These are phyloP conservation scores for Mycena chlorophos DNA, from an alignment of 768 basidiomycete genomes.

Conservation along the genomic window DNA sequence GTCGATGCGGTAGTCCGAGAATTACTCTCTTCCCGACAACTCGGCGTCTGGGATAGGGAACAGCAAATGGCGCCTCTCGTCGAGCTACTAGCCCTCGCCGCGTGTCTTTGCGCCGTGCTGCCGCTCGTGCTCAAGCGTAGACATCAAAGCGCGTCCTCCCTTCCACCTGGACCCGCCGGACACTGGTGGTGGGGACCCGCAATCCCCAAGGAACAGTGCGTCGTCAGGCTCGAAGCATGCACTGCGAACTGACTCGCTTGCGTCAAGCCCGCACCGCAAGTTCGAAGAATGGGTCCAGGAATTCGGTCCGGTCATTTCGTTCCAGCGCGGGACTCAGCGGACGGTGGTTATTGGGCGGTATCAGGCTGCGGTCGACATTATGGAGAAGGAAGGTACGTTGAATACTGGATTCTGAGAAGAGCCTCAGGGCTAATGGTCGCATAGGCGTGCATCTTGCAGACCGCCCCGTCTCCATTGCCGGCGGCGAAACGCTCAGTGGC, in stretches of 20 bases:
- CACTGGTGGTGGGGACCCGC: constrained; percentile 42
- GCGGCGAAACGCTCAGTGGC: constrained; percentile 58
- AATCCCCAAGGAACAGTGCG: constrained; percentile 42
- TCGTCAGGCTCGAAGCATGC: constrained; percentile 9
- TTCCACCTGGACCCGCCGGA: constrained; percentile 47
- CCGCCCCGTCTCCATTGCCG: constrained; percentile 55
- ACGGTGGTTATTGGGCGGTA: constrained; percentile 51
- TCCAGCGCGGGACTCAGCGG: constrained; percentile 49
- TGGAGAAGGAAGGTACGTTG: constrained; percentile 63
- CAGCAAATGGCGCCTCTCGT: too few species aligned
- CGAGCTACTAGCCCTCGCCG: too few species aligned
- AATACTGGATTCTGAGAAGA: neutral
- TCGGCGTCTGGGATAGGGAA: too few species aligned
- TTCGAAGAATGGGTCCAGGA: constrained; percentile 61
- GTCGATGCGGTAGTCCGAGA: too few species aligned
- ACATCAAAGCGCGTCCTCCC: neutral
- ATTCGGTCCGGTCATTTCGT: constrained; percentile 61
- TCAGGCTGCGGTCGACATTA: constrained; percentile 61
- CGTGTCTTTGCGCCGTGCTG: neutral
- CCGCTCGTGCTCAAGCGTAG: neutral
- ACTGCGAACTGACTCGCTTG: neutral
- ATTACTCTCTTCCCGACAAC: too few species aligned
- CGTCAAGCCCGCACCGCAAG: constrained; percentile 45
- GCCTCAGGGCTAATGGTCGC: neutral
- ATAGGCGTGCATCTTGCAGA: constrained; percentile 44